phyloP scores from a whole-genome alignment of 202 grass and related monocot genomes.

The Bolboschoenoplectus hybrid region DNA sequence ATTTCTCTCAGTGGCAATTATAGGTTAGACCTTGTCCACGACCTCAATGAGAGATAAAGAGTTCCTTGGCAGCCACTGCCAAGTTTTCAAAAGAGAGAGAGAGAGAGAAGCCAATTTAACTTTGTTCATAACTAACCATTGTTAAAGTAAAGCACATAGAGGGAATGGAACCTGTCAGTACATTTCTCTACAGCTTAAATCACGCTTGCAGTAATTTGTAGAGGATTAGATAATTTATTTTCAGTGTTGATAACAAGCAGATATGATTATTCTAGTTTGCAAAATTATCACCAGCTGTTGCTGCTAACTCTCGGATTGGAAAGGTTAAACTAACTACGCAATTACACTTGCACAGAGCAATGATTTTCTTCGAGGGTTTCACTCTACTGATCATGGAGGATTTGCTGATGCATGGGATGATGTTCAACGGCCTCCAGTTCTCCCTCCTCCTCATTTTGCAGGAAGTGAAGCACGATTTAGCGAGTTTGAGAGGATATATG shows the following conservation, averaged over 20 bases:
- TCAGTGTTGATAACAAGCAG: neutral
- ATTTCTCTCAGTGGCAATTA: neutral
- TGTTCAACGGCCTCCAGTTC: constrained; percentile 60
- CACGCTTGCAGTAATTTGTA: neutral
- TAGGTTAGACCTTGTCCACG: neutral
- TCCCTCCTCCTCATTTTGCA: constrained; percentile 47
- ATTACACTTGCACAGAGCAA: constrained; percentile 47
- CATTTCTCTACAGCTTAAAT: constrained; percentile 6
- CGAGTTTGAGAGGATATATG: constrained; percentile 86
- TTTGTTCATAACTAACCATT: neutral
- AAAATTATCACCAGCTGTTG: neutral
- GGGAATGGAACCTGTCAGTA: neutral
- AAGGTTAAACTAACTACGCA: neutral
- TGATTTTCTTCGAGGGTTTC: constrained; percentile 61
- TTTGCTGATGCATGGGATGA: constrained; percentile 78
- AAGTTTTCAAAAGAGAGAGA: neutral
- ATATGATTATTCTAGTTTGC: neutral
- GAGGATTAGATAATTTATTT: neutral
- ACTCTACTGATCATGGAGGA: constrained; percentile 43
- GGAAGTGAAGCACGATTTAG: constrained; percentile 41
- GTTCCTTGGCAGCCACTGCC: too few species aligned
- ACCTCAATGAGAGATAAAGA: neutral
- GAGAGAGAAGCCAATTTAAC: neutral
- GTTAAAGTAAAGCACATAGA: neutral
- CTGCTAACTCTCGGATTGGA: neutral